These are phyloP conservation scores for Fusarium globosum DNA, from an alignment of 2,329 filamentous ascomycete species.

Conservation along the genomic window DNA sequence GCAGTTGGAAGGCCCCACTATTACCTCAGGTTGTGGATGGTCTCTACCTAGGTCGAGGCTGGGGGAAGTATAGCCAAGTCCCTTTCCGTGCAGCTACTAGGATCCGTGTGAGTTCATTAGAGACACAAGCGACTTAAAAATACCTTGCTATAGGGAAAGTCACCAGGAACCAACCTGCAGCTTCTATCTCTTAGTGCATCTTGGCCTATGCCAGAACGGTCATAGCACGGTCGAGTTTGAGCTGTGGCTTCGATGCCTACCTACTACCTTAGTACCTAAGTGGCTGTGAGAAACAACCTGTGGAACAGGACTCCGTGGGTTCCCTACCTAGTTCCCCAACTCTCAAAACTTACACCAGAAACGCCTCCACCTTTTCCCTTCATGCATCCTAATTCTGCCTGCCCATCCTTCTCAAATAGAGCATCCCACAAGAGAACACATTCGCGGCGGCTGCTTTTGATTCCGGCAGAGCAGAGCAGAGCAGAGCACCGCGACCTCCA, in stretches of 20 bases:
- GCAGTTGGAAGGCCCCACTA: not conserved
- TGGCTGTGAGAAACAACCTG: not conserved
- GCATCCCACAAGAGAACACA: slow-evolving; percentile 21
- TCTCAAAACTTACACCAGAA: slow-evolving; percentile 31
- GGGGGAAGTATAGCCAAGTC: slow-evolving; percentile 12
- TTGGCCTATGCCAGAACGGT: slow-evolving; percentile 12
- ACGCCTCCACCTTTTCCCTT: slow-evolving; percentile 21
- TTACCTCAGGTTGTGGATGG: slow-evolving; percentile 9
- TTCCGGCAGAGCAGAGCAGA: slow-evolving; percentile 11
- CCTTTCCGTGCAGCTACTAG: not conserved
- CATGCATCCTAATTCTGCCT: slow-evolving; percentile 13
- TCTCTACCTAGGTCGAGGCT: not conserved
- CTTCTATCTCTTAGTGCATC: slow-evolving; percentile 12
- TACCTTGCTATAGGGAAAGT: slow-evolving; percentile 6
- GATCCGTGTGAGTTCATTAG: no score
- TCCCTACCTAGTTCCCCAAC: slow-evolving; percentile 21
- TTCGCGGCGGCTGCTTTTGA: slow-evolving; percentile 19
- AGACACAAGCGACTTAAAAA: not conserved
- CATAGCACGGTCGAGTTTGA: not conserved
- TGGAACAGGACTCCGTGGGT: slow-evolving; percentile 9
- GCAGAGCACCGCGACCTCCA: slow-evolving; percentile 21
- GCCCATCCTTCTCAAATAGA: slow-evolving; percentile 21
- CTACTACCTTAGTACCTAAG: not conserved
- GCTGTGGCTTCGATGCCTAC: slow-evolving; percentile 28
- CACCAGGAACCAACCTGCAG: slow-evolving; percentile 18